These are phyloP conservation scores for Paramecium bursaria DNA, from an alignment of 73 alveolate genomes.

Conservation along the genomic window DNA sequence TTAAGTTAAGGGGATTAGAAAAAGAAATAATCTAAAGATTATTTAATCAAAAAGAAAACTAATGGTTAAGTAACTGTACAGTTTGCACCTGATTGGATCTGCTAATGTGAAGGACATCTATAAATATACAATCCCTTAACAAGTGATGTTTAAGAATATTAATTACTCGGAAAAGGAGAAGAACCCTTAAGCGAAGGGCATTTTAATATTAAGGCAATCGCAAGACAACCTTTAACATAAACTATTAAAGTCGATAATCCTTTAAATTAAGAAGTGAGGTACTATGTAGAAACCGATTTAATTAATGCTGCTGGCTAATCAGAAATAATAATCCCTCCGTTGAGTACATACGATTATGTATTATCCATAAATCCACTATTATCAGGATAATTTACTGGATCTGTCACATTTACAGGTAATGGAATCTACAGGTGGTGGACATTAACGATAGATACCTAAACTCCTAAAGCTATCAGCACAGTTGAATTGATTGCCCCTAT, in stretches of 20 bases:
- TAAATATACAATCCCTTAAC: slow-evolving; percentile 87
- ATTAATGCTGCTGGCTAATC: slow-evolving; percentile 91
- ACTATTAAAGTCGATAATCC: slow-evolving; percentile 71
- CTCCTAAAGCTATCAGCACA: slow-evolving; percentile 86
- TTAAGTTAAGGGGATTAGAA: slow-evolving; percentile 11
- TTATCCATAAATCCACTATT: slow-evolving; percentile 91
- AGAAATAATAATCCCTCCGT: slow-evolving; percentile 57
- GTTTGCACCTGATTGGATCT: slow-evolving; percentile 93
- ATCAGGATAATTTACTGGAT: slow-evolving; percentile 94
- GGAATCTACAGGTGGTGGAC: slow-evolving; percentile 97
- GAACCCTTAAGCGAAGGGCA: slow-evolving; percentile 98
- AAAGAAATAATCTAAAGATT: slow-evolving; percentile 48
- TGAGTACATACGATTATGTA: slow-evolving; percentile 70
- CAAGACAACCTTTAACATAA: slow-evolving; percentile 86
- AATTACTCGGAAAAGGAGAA: slow-evolving; percentile 95
- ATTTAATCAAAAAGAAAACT: slow-evolving; percentile 82
- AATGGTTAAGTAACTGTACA: slow-evolving; percentile 81
- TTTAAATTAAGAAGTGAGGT: slow-evolving; percentile 79
- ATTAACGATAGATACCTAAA: slow-evolving; percentile 90
- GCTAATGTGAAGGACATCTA: slow-evolving; percentile 86
- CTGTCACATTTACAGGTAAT: slow-evolving; percentile 91
- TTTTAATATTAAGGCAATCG: slow-evolving; percentile 90
- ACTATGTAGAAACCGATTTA: slow-evolving; percentile 96
- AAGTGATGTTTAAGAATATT: slow-evolving; percentile 92
- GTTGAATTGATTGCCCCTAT: slow-evolving; percentile 89